A percentile compares a stretch with the other conserved stretches of the same genome.
Evolutionary conservation across 2,329 filamentous ascomycete species (phyloP).

Genomic region (Cercospora sesami): DNA sequence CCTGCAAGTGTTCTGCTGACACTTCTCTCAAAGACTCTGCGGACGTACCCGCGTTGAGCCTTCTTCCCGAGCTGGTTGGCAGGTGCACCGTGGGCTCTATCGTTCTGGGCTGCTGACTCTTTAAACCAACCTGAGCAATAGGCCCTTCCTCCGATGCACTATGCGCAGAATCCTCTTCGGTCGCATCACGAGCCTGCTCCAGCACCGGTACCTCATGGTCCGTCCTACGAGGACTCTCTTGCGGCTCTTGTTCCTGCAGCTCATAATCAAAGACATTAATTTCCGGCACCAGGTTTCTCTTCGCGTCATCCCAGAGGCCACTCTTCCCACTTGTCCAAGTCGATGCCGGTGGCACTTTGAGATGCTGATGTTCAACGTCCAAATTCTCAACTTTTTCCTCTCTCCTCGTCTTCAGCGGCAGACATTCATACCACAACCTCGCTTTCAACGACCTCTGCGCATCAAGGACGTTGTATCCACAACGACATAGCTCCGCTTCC

Average conservation of each 20-base stretch:
- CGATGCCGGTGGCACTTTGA: not conserved
- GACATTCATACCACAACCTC: not conserved
- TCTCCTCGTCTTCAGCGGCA: not conserved
- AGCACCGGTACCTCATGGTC: not conserved
- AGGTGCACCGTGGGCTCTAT: not conserved
- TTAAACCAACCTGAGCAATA: not conserved
- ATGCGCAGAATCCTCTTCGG: not conserved
- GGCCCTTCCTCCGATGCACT: not conserved
- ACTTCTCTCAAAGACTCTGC: not conserved
- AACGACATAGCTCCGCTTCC: conserved; percentile 2
- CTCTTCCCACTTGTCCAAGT: not conserved
- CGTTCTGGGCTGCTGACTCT: not conserved
- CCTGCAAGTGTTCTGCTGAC: not conserved
- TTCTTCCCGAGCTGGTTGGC: not conserved
- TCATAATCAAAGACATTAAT: not conserved
- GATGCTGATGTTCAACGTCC: too few species aligned
- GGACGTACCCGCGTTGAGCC: not conserved
- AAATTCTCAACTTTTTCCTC: too few species aligned
- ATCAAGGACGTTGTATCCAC: conserved; percentile 10
- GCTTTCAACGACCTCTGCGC: conserved; percentile 1
- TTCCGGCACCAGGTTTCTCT: not conserved
- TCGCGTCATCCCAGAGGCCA: not conserved
- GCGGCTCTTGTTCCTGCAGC: not conserved
- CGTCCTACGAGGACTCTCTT: not conserved
- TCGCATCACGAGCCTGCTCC: not conserved